Evolutionary conservation across 1,284 basidiomycete species (phyloP).

Genomic region (Hymenochaete sp.): DNA sequence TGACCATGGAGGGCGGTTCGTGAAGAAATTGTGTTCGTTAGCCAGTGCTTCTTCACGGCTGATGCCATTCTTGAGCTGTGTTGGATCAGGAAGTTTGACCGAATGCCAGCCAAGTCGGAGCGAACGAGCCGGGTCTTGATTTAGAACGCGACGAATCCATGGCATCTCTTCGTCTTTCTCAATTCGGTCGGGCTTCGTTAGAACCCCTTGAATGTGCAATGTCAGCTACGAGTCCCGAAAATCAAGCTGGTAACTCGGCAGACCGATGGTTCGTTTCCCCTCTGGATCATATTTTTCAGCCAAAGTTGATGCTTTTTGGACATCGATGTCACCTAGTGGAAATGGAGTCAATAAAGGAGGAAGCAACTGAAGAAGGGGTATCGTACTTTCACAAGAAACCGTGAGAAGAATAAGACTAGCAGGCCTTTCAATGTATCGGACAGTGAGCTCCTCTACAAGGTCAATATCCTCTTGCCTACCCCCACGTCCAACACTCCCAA

Average conservation of each 20-base stretch:
- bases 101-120: slow-evolving; percentile 63
- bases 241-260: slow-evolving; percentile 18
- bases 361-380: not conserved
- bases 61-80: slow-evolving; percentile 31
- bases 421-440: slow-evolving; percentile 49
- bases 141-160: slow-evolving; percentile 54
- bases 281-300: slow-evolving; percentile 48
- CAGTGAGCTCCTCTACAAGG: slow-evolving; percentile 51
- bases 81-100: slow-evolving; percentile 55
- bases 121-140: slow-evolving; percentile 45
- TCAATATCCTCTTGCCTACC: slow-evolving; percentile 49
- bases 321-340: slow-evolving; percentile 59
- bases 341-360: slow-evolving; percentile 1
- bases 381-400: slow-evolving; percentile 63
- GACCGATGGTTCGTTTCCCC: slow-evolving; percentile 63
- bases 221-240: not conserved
- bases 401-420: slow-evolving; percentile 65
- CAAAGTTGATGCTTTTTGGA: slow-evolving; percentile 56
- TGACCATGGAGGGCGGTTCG: slow-evolving; percentile 44
- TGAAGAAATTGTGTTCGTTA: slow-evolving; percentile 62
- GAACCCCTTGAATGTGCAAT: slow-evolving; percentile 43
- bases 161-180: slow-evolving; percentile 46
- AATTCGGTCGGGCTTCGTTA: slow-evolving; percentile 74
- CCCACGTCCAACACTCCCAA: slow-evolving; percentile 42
- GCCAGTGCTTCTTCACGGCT: slow-evolving; percentile 51